Base-by-base conservation (phyloP, 1,284 basidiomycete species). In the Vanrija sp. region DNA sequence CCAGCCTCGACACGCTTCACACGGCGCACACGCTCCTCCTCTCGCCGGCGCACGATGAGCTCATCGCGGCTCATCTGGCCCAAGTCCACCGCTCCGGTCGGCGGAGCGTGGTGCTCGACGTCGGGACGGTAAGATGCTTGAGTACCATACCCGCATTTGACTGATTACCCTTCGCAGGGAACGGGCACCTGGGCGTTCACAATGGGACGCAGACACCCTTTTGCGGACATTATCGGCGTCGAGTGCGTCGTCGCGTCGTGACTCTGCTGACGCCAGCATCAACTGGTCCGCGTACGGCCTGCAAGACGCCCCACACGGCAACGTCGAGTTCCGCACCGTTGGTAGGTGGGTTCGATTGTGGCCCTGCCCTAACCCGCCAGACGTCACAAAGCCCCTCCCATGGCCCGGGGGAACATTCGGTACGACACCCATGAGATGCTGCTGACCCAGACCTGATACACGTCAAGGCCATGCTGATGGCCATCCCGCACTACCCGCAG, bases 381-480 rank as follows among this genome's bases (percentile, higher is more conserved):
- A 73, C 43, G 61, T 70, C 3, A 60, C 58, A 3, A 25, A 55
- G 12, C 62, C 62, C 1, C 59, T 73, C 1, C 69, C 68, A 0
- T 72, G 64, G 58, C 45, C 56, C 3, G 53, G 63, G 16, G 40
- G 61, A 3, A 57, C 52, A 0, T 70, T 71, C 38, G 71, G 71
- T 38, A 25, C 43, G 25, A 3, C 29, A 28, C 26, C 26, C 15
- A 40, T 6, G 40, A 45, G 23, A 6, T 23, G 5, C 40, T 6
- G 8, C 44, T 49, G n/a, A 49, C 8, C 10, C 55, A 75, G 75
- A 77, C 54, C 48, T 75, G 48, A 72, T 77, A 43, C 75, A 77
- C 50, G 68, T 75, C 54, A 68, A 71, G 52, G 58, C 61, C 18
- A 54, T 75, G 29, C 48, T 68, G 7, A 64, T 69, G 46, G 62